These are phyloP conservation scores for Neltuma alba DNA, from an alignment of 306 rosid genomes.

Conservation along the genomic window DNA sequence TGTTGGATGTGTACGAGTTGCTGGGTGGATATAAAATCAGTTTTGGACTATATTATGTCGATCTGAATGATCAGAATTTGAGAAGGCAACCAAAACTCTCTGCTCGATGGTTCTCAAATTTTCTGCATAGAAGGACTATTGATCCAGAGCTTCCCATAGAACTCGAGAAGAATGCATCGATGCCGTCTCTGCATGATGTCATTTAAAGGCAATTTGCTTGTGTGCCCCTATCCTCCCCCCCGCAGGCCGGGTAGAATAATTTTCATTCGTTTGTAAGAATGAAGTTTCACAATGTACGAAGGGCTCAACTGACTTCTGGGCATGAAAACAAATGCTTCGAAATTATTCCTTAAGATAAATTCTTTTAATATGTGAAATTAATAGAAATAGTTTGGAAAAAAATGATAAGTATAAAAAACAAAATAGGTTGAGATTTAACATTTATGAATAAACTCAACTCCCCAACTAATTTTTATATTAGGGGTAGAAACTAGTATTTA, in stretches of 20 bases:
- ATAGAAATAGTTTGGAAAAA: too few relatives aligned
- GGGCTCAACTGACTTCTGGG: too few relatives aligned
- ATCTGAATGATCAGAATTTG: slow-evolving; percentile 16
- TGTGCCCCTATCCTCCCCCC: too few relatives aligned
- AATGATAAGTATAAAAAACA: too few relatives aligned
- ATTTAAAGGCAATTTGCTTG: not conserved
- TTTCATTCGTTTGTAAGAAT: not conserved
- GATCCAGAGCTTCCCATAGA: not conserved
- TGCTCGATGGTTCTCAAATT: slow-evolving; percentile 34
- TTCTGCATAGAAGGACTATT: not conserved
- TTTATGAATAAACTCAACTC: too few relatives aligned
- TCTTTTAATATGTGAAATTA: too few relatives aligned
- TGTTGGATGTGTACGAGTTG: slow-evolving; percentile 29
- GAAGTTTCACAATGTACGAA: not conserved
- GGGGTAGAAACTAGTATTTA: too few relatives aligned
- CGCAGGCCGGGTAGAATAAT: slow-evolving; percentile 5
- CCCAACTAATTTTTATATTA: too few relatives aligned
- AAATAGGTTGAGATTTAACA: too few relatives aligned
- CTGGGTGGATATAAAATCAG: slow-evolving; percentile 21
- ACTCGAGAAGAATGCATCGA: not conserved
- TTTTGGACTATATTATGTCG: slow-evolving; percentile 27
- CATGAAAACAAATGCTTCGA: too few relatives aligned
- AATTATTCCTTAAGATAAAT: too few relatives aligned
- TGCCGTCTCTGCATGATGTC: not conserved
- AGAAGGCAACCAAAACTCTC: slow-evolving; percentile 39